These are phyloP conservation scores for Phyllosticta citrichinensis DNA, from an alignment of 2,329 filamentous ascomycete genomes.

Conservation along the genomic window DNA sequence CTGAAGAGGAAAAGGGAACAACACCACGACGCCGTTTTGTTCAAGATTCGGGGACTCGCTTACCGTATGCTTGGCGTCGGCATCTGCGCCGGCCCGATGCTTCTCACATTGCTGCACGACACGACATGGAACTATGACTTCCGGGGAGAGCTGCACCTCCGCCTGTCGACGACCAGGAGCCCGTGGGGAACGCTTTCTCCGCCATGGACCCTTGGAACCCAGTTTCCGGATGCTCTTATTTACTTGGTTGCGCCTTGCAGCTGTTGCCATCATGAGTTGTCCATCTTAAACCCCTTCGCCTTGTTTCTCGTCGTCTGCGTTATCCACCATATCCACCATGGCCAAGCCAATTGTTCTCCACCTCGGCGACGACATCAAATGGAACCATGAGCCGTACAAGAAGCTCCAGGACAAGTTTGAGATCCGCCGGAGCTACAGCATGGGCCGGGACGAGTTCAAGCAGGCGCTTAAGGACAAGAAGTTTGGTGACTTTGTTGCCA, in stretches of 20 bases:
- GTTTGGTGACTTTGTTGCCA: conserved; percentile 36
- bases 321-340: background rate
- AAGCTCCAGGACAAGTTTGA: conserved; percentile 27
- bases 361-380: conserved; percentile 35
- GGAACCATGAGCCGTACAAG: conserved; percentile 35
- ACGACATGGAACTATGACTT: background rate
- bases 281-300: background rate
- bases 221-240: conserved; percentile 1
- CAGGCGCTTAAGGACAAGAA: conserved; percentile 25
- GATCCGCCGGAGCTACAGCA: conserved; percentile 21
- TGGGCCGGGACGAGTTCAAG: conserved; percentile 29
- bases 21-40: conserved; percentile 1
- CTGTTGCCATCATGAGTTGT: background rate
- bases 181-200: conserved; percentile 3
- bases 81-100: background rate
- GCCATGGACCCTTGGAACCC: background rate
- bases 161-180: conserved; percentile 1
- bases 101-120: background rate
- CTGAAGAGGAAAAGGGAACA: conserved; percentile 30
- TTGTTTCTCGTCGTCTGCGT: background rate
- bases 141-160: background rate
- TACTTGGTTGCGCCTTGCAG: background rate
- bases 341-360: conserved; percentile 32
- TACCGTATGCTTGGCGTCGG: conserved; percentile 7
- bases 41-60: background rate